Conservation (phyloP, 2,329 filamentous ascomycete genomes). For the Fusarium sarcochroum region DNA sequence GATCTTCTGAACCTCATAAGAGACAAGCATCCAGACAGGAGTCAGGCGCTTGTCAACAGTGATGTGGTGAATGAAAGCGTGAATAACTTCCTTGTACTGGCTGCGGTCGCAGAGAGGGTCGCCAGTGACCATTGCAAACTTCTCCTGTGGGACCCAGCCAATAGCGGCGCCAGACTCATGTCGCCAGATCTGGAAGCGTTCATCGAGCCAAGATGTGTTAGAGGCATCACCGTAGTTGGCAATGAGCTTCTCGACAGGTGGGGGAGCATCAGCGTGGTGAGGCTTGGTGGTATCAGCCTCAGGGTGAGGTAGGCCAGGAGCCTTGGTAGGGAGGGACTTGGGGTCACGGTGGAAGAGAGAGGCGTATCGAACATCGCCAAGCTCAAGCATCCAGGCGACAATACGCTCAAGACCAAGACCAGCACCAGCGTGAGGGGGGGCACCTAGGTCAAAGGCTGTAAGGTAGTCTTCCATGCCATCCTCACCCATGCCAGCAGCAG, state of each 20-base stretch:
- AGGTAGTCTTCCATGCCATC: conserved; percentile 93
- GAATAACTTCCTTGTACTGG: conserved; percentile 82
- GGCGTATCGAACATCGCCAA: conserved; percentile 91
- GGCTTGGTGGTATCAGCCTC: conserved; percentile 81
- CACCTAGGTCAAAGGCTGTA: conserved; percentile 87
- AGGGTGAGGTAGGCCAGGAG: conserved; percentile 81
- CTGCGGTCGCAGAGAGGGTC: conserved; percentile 86
- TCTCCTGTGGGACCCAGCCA: conserved; percentile 82
- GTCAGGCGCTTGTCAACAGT: conserved; percentile 78
- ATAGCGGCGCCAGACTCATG: conserved; percentile 88
- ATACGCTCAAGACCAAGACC: conserved; percentile 93
- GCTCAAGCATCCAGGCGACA: conserved; percentile 85
- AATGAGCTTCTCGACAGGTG: conserved; percentile 87
- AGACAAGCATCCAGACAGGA: conserved; percentile 92
- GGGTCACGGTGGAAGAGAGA: conserved; percentile 91
- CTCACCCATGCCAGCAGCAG: conserved; percentile 79
- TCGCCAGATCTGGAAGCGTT: conserved; percentile 89
- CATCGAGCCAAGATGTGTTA: conserved; percentile 94
- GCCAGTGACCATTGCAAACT: conserved; percentile 87
- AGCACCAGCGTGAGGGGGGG: conserved; percentile 89
- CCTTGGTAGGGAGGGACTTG: conserved; percentile 82
- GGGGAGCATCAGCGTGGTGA: conserved; percentile 68
- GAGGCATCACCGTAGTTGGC: conserved; percentile 96
- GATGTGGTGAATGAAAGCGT: conserved; percentile 81
- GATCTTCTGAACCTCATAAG: conserved; percentile 81